These are phyloP conservation scores for Butyriboletus appendiculatus DNA, from an alignment of 1,284 basidiomycete species.

Conservation along the genomic window DNA sequence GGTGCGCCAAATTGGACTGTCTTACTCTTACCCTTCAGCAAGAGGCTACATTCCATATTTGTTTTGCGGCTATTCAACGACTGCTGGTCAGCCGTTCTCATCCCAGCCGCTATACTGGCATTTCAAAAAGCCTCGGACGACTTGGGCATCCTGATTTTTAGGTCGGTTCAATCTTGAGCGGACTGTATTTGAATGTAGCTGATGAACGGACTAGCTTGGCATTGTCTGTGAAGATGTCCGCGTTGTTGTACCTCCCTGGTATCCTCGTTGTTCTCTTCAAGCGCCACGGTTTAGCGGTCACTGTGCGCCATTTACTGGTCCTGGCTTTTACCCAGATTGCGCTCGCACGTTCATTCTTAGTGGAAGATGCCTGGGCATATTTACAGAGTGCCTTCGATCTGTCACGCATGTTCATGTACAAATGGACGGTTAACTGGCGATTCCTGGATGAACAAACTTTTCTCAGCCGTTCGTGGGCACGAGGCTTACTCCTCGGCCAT, in stretches of 20 bases:
- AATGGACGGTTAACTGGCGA: conserved; percentile 99
- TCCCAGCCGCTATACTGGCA: conserved; percentile 62
- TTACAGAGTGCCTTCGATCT: conserved; percentile 84
- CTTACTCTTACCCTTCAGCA: conserved; percentile 82
- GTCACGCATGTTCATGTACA: conserved; percentile 86
- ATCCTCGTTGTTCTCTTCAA: conserved; percentile 81
- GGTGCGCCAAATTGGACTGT: conserved; percentile 80
- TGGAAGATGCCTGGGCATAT: conserved; percentile 65
- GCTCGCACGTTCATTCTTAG: conserved; percentile 76
- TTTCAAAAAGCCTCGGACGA: conserved; percentile 62
- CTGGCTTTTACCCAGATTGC: conserved; percentile 60
- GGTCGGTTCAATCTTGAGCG: conserved; percentile 50
- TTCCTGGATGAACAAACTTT: conserved; percentile 81
- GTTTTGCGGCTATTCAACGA: conserved; percentile 95
- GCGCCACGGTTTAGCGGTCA: conserved; percentile 62
- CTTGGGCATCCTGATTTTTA: conserved; percentile 68
- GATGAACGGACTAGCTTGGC: conserved; percentile 58
- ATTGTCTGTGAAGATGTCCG: conserved; percentile 95
- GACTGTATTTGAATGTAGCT: conserved; percentile 1
- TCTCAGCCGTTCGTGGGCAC: conserved; percentile 64
- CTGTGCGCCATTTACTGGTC: conserved; percentile 54
- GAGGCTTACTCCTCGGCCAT: conserved; percentile 68
- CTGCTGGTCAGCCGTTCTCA: conserved; percentile 75
- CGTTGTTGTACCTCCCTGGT: conserved; percentile 90
- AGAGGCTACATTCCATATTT: conserved; percentile 93